Conservation (phyloP, 2,329 filamentous ascomycete genomes). For the Fusarium nygamai region DNA sequence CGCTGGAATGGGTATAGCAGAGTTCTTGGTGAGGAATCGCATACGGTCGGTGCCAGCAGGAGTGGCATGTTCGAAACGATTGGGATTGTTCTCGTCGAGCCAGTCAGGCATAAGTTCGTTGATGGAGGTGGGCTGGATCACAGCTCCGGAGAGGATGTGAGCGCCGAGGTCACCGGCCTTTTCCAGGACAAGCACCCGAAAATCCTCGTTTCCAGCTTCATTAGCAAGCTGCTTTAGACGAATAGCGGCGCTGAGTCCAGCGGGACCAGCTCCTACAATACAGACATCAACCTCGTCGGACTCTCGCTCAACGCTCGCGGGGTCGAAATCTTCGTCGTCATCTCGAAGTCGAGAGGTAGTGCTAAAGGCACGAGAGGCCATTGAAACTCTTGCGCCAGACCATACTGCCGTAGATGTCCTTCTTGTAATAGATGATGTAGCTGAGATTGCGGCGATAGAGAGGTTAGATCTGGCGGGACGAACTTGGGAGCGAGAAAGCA, state of each 20-base stretch:
- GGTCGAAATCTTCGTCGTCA: constrained; percentile 70
- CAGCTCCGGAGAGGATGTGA: constrained; percentile 95
- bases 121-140: constrained; percentile 88
- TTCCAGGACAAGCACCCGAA: constrained; percentile 90
- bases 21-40: constrained; percentile 89
- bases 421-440: constrained; percentile 15
- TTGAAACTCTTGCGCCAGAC: constrained; percentile 31
- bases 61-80: constrained; percentile 87
- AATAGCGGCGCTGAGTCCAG: constrained; percentile 92
- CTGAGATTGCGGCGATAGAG: constrained; percentile 36
- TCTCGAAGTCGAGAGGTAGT: constrained; percentile 44
- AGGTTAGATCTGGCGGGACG: constrained; percentile 40
- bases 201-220: constrained; percentile 94
- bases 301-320: constrained; percentile 79
- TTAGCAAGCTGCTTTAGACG: constrained; percentile 95
- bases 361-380: constrained; percentile 50
- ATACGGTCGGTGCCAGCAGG: constrained; percentile 86
- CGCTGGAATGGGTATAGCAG: constrained; percentile 81
- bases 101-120: constrained; percentile 94
- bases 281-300: constrained; percentile 95
- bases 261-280: constrained; percentile 95
- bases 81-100: constrained; percentile 88
- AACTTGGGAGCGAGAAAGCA: constrained; percentile 44
- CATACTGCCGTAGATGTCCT: constrained; percentile 28
- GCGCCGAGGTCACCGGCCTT: constrained; percentile 96